These are phyloP conservation scores for Leishmania aethiopica DNA, from an alignment of 208 protist species.

Conservation along the genomic window DNA sequence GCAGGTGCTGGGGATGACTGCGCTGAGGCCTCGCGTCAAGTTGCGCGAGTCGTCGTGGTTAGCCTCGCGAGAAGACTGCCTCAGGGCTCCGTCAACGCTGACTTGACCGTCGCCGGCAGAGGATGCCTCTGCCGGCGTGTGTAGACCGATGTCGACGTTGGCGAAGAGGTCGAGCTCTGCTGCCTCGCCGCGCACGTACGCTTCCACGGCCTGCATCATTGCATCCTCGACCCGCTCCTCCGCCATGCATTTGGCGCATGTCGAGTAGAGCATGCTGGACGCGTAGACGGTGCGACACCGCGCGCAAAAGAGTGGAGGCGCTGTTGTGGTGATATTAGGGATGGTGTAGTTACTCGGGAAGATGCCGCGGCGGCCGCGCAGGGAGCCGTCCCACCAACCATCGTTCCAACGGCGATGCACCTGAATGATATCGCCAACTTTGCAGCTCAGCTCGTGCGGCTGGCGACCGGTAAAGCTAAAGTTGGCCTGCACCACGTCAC, in stretches of 20 bases:
- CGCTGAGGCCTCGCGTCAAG: background rate
- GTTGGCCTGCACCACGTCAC: slow-evolving; percentile 61
- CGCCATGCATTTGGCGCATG: slow-evolving; percentile 43
- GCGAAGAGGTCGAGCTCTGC: slow-evolving; percentile 31
- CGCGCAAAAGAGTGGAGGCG: slow-evolving; percentile 68
- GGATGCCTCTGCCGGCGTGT: background rate
- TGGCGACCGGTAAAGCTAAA: slow-evolving; percentile 56
- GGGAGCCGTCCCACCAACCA: slow-evolving; percentile 87
- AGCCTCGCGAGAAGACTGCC: background rate
- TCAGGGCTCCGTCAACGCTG: background rate
- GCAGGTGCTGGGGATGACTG: background rate
- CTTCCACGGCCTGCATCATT: slow-evolving; percentile 53
- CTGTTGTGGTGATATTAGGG: slow-evolving; percentile 59
- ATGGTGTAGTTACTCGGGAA: slow-evolving; percentile 90
- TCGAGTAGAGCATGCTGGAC: slow-evolving; percentile 18
- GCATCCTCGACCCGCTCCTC: slow-evolving; percentile 41
- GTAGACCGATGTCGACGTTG: slow-evolving; percentile 21
- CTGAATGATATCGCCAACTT: slow-evolving; percentile 62
- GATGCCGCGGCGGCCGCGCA: slow-evolving; percentile 65
- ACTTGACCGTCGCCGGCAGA: background rate
- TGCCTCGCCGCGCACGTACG: slow-evolving; percentile 34
- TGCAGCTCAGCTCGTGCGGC: slow-evolving; percentile 49
- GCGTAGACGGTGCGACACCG: slow-evolving; percentile 50
- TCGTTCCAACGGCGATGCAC: slow-evolving; percentile 88
- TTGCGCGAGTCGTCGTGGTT: background rate